Base-by-base conservation (phyloP, 768 basidiomycete species). In the Suillus paluster region DNA sequence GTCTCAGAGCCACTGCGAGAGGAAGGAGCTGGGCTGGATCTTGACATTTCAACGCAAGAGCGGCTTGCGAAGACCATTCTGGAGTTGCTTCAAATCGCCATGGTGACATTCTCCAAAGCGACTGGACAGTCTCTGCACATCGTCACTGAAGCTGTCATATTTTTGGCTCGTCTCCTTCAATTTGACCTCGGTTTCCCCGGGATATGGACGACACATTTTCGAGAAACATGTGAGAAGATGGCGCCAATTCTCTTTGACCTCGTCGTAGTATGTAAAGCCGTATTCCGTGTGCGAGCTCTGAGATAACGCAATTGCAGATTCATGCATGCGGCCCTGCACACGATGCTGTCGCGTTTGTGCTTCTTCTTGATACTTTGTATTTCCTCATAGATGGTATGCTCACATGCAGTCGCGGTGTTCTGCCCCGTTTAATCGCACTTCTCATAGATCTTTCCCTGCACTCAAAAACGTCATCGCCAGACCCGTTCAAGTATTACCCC, bases 341-440 rank as follows among this genome's bases (percentile, higher is more conserved):
- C 10, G 85, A 90, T 67, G 72, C 83, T 2, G 79, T 86, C 46
- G 77, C 83, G 49, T 92, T 87, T 74, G 82, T 88, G 0, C 71
- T 92, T 46, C 74, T 93, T 36, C 72, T 92, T 25, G 92, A 94
- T 76, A 93, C 92, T 4, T 75, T 91, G 1, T 85, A 86, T 66
- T 90, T 87, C 68, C 74, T 91, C 9, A 79, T 90, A 34, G 92
- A 94, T 68, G 92, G 92, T 91, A 67, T 61, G 82, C 64, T 30
- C 14, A 10, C 19, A 15, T 5, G 34, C 4, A 17, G 27, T 30
- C 34, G 2, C 2, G 2, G 25, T 58, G 38, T 30, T 45, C 4
- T 12, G 17, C 5, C 17, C 17, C 25, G 17, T 39, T 11, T 53
- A 68, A 45, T 70, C 12, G n/a, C 1, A 19, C 4, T 25, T 14